phyloP scores from a whole-genome alignment of 2,329 filamentous ascomycete species.

The Cordyceps javanica region DNA sequence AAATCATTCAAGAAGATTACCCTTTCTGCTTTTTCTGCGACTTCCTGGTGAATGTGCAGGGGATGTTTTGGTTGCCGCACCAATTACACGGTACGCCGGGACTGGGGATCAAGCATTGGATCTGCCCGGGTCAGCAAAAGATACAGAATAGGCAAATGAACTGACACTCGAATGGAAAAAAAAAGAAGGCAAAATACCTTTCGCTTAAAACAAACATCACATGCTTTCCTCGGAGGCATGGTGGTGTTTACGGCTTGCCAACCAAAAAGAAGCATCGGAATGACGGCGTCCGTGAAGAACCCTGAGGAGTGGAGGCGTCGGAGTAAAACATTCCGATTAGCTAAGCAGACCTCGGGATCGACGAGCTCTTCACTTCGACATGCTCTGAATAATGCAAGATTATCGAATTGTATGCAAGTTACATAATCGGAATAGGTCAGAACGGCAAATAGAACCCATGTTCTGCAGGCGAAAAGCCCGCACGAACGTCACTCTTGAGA shows the following conservation, averaged over 20 bases:
- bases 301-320: not conserved
- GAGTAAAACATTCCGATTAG: not conserved
- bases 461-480: no score
- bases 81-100: conserved; percentile 13
- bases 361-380: not conserved
- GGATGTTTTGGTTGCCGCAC: conserved; percentile 11
- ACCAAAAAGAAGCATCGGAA: not conserved
- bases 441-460: no score
- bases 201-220: conserved; percentile 14
- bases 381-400: not conserved
- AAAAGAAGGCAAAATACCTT: conserved; percentile 9
- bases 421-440: conserved; percentile 8
- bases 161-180: not conserved
- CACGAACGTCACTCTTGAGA: no score
- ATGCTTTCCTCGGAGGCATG: conserved; percentile 13
- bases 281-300: not conserved
- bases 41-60: conserved; percentile 11
- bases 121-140: not conserved
- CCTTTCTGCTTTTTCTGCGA: not conserved
- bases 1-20: not conserved
- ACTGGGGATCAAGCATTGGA: conserved; percentile 12
- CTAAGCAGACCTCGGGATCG: not conserved
- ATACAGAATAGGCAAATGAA: not conserved
- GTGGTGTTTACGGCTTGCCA: not conserved
- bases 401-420: not conserved